Conservation (phyloP, 176 grass and related monocot genomes). For the Eleusine indica region DNA sequence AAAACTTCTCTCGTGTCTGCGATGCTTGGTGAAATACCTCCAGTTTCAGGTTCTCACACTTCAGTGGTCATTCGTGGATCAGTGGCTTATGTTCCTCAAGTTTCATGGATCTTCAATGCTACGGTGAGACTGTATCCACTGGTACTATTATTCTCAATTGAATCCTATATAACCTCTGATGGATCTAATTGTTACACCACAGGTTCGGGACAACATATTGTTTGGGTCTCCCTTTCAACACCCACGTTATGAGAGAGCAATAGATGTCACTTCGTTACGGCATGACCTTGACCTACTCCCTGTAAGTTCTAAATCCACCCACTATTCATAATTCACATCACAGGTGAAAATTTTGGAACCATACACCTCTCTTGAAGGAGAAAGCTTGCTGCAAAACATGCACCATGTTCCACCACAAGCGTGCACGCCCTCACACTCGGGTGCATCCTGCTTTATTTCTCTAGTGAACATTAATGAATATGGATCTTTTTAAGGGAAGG, state of each 20-base stretch:
- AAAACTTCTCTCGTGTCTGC: constrained; percentile 98
- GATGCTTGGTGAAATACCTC: constrained; percentile 93
- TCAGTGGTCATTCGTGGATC: constrained; percentile 72
- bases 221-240: constrained; percentile 91
- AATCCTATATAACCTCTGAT: constrained; percentile 21
- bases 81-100: constrained; percentile 98
- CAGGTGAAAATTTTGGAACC: neutral
- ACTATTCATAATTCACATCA: constrained; percentile 11
- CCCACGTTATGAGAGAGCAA: constrained; percentile 64
- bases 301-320: constrained; percentile 54
- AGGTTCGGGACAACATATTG: constrained; percentile 98
- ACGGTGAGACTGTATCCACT: constrained; percentile 64
- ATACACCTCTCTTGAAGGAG: neutral
- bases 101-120: constrained; percentile 99
- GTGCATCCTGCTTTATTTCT: constrained; percentile 12
- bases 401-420: neutral
- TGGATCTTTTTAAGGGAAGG: too few relatives aligned
- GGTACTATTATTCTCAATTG: neutral
- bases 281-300: constrained; percentile 89
- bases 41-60: constrained; percentile 68
- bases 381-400: constrained; percentile 1
- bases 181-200: constrained; percentile 25
- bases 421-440: neutral
- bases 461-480: neutral
- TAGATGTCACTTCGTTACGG: constrained; percentile 79